Percentiles rank a stretch among this genome's conserved stretches.
Conservation (phyloP, 1,139 yeast species). For the Meyerozyma sp. region DNA sequence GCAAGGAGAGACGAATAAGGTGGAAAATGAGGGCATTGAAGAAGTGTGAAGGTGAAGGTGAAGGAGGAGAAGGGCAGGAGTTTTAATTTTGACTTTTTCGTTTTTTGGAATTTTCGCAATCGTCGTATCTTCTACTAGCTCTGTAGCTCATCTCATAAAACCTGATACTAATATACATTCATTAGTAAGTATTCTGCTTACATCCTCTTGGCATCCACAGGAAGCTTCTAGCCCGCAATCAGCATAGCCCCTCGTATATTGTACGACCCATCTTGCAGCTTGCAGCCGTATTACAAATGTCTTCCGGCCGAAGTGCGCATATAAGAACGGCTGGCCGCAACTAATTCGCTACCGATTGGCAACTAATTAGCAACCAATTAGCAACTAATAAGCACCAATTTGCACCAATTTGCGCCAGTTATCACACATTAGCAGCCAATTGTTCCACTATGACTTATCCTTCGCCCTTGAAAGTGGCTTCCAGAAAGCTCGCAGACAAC, state of each 20-base stretch:
- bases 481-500: constrained; percentile 41
- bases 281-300: background rate
- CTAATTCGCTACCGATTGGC: background rate
- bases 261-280: too few relatives aligned
- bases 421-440: background rate
- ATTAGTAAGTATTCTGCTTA: too few relatives aligned
- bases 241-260: too few relatives aligned
- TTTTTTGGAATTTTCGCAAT: too few relatives aligned
- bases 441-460: constrained; percentile 19
- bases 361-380: background rate
- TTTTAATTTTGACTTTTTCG: too few relatives aligned
- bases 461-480: constrained; percentile 28
- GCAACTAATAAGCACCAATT: background rate
- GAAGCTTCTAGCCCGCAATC: too few relatives aligned
- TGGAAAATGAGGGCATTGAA: background rate
- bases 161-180: too few relatives aligned
- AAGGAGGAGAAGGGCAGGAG: background rate
- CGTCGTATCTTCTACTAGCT: too few relatives aligned
- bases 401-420: too few relatives aligned
- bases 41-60: background rate
- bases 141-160: too few relatives aligned
- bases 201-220: too few relatives aligned
- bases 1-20: background rate
- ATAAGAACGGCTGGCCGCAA: background rate
- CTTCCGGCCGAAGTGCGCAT: background rate